Evolutionary conservation across 768 basidiomycete genomes (phyloP).

Genomic region (Leccinum longicurvipes): DNA sequence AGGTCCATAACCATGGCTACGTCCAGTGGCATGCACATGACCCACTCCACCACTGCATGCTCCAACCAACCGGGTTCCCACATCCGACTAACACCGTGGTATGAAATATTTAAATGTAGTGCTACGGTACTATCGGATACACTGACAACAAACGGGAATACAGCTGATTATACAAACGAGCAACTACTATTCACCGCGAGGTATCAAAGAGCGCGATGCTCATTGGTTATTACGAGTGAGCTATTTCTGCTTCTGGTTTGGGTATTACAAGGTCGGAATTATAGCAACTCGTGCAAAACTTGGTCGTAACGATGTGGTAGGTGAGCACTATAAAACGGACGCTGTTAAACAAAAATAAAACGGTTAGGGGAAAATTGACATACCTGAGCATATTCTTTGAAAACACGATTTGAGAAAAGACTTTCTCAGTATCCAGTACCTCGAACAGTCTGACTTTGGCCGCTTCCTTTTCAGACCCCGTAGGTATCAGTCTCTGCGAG

Average conservation of each 20-base stretch:
- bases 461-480: constrained; percentile 21
- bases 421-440: constrained; percentile 70
- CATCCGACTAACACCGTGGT: neutral
- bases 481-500: constrained; percentile 30
- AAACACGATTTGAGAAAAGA: constrained; percentile 80
- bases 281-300: constrained; percentile 67
- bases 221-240: neutral
- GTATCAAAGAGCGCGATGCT: constrained; percentile 11
- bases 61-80: constrained; percentile 3
- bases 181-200: constrained; percentile 2
- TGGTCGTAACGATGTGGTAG: constrained; percentile 80
- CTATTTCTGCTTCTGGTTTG: neutral
- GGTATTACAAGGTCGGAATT: constrained; percentile 12
- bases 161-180: constrained; percentile 1
- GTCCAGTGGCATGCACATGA: neutral
- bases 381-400: constrained; percentile 80
- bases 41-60: neutral
- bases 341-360: neutral
- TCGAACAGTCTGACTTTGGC: constrained; percentile 72
- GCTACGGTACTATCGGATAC: constrained; percentile 14
- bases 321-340: constrained; percentile 50
- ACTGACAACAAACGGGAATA: constrained; percentile 14
- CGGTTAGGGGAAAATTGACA: constrained; percentile 18
- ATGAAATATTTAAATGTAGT: neutral
- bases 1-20: neutral